Evolutionary conservation across 1,139 yeast species (phyloP).

Genomic region (Suhomyces chickasaworum): DNA sequence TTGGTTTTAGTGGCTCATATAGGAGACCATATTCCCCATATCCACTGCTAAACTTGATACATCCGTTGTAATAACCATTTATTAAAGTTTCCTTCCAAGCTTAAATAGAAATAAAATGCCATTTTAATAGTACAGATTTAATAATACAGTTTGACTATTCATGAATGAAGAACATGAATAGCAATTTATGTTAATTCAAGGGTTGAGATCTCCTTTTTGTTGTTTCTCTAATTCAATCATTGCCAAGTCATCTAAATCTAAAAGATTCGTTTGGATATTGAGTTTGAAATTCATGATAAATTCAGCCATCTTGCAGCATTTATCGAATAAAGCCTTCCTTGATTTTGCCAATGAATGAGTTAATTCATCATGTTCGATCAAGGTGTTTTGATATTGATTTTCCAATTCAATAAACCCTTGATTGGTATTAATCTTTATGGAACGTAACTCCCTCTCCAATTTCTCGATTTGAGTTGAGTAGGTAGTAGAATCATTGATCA

Average conservation of each 20-base stretch:
- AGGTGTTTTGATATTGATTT: slow-evolving; percentile 55
- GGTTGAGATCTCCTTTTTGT: slow-evolving; percentile 13
- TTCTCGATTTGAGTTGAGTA: slow-evolving; percentile 68
- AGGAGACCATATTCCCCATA: neutral
- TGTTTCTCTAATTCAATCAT: slow-evolving; percentile 40
- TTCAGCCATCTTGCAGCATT: slow-evolving; percentile 59
- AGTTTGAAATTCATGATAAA: slow-evolving; percentile 64
- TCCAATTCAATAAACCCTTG: slow-evolving; percentile 59
- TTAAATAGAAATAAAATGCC: slow-evolving; percentile 6
- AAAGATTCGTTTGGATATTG: slow-evolving; percentile 60
- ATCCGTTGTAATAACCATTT: neutral
- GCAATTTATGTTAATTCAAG: neutral
- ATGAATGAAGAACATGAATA: neutral
- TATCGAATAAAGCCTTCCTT: slow-evolving; percentile 52
- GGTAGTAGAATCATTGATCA: slow-evolving; percentile 55
- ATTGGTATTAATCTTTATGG: slow-evolving; percentile 53
- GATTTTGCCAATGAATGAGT: slow-evolving; percentile 50
- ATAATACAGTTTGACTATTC: neutral
- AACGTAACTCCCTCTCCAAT: slow-evolving; percentile 61
- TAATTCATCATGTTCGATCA: slow-evolving; percentile 57
- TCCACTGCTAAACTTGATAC: neutral
- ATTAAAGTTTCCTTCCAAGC: slow-evolving; percentile 1
- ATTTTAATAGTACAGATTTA: slow-evolving; percentile 7
- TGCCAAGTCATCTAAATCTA: slow-evolving; percentile 52
- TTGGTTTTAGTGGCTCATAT: too few relatives aligned